Conservation (phyloP, 495 filamentous ascomycete species). For the Xylaria grammica region DNA sequence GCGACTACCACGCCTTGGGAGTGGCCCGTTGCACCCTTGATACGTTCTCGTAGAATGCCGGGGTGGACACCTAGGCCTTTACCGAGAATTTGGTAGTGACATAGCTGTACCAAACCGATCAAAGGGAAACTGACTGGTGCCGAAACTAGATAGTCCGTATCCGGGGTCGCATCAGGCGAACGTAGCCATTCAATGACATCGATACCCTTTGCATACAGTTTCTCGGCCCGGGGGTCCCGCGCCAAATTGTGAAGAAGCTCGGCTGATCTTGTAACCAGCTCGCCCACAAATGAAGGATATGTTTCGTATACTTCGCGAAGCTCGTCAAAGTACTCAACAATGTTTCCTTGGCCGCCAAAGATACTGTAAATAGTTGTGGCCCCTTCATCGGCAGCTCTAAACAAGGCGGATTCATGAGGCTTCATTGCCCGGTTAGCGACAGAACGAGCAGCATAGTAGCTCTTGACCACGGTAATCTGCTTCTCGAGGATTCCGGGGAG, state of each 20-base stretch:
- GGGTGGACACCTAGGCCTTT: slow-evolving; percentile 85
- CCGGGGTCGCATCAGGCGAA: slow-evolving; percentile 83
- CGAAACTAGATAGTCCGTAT: slow-evolving; percentile 93
- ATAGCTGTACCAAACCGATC: slow-evolving; percentile 92
- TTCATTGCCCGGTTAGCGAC: slow-evolving; percentile 82
- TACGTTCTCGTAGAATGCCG: slow-evolving; percentile 78
- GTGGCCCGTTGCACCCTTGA: slow-evolving; percentile 91
- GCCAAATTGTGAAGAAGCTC: slow-evolving; percentile 84
- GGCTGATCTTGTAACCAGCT: slow-evolving; percentile 78
- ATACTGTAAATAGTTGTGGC: slow-evolving; percentile 84
- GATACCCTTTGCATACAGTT: slow-evolving; percentile 94
- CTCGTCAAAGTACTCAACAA: slow-evolving; percentile 99
- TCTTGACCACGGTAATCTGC: slow-evolving; percentile 82
- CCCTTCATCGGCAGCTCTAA: slow-evolving; percentile 82
- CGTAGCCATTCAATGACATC: slow-evolving; percentile 93
- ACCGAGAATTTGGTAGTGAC: slow-evolving; percentile 92
- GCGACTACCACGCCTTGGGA: slow-evolving; percentile 96
- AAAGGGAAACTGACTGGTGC: slow-evolving; percentile 96
- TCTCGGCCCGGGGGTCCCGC: slow-evolving; percentile 82
- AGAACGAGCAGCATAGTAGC: slow-evolving; percentile 88
- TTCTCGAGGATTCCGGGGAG: slow-evolving; percentile 88
- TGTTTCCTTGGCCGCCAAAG: slow-evolving; percentile 98
- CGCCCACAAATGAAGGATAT: slow-evolving; percentile 87
- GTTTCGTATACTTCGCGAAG: slow-evolving; percentile 87
- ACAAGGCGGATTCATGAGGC: slow-evolving; percentile 88